Evolutionary conservation across 768 basidiomycete genomes (phyloP).

Genomic region (Boletus sp.): DNA sequence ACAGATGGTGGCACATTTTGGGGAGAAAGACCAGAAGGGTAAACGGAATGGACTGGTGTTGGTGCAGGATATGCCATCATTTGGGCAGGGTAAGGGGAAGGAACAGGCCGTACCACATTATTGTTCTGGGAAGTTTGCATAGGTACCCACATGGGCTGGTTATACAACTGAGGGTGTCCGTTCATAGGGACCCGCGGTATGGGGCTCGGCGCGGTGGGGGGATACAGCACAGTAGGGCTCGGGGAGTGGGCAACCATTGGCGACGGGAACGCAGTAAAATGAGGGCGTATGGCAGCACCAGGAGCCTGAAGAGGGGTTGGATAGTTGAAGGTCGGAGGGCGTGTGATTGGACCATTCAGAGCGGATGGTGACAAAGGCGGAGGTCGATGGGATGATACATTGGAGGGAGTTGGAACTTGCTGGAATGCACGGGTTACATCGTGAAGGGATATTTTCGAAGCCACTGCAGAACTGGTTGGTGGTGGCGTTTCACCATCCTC

Average conservation of each 20-base stretch:
- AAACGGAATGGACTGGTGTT: conserved; percentile 44
- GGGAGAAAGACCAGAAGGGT: conserved; percentile 38
- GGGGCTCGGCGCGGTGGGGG: conserved; percentile 58
- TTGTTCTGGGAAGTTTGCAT: conserved; percentile 44
- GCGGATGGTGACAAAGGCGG: conserved; percentile 49
- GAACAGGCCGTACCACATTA: conserved; percentile 50
- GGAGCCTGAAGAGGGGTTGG: conserved; percentile 43
- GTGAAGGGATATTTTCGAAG: conserved; percentile 74
- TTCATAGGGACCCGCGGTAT: conserved; percentile 63
- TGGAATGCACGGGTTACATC: conserved; percentile 88
- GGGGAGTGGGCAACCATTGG: conserved; percentile 75
- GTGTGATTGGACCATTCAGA: conserved; percentile 31
- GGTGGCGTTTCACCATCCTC: conserved; percentile 83
- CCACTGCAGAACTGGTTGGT: conserved; percentile 49
- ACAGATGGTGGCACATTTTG: conserved; percentile 35
- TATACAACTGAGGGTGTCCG: conserved; percentile 58
- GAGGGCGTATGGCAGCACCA: conserved; percentile 47
- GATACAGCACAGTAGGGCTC: conserved; percentile 63
- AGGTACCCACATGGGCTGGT: conserved; percentile 65
- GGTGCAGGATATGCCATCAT: conserved; percentile 65
- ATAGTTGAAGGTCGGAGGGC: conserved; percentile 27
- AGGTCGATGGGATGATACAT: conserved; percentile 43
- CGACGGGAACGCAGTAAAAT: conserved; percentile 59
- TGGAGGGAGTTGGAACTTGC: conserved; percentile 68
- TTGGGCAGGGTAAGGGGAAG: conserved; percentile 62